A percentile compares a stretch with the other conserved stretches of the same genome.
Evolutionary conservation across 805 yeast genomes (phyloP).

Genomic region (Kodamaea restingae): DNA sequence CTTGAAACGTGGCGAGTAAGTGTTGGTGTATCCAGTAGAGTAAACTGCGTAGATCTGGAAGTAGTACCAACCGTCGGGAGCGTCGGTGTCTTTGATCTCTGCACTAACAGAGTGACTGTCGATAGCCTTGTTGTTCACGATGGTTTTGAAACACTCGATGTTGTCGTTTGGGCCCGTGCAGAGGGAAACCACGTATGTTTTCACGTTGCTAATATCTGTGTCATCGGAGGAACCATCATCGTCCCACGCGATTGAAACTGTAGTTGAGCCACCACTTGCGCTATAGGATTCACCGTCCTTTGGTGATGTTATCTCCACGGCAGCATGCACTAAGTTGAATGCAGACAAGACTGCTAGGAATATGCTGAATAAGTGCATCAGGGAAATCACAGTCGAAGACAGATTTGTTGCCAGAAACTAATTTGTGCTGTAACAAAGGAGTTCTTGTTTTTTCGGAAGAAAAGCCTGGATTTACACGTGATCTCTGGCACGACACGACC

Average conservation of each 20-base stretch:
- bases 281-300: slow-evolving; percentile 33
- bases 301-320: slow-evolving; percentile 45
- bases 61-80: slow-evolving; percentile 65
- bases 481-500: no score
- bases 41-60: slow-evolving; percentile 61
- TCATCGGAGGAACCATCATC: slow-evolving; percentile 57
- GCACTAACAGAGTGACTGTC: slow-evolving; percentile 37
- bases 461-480: no score
- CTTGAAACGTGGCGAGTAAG: slow-evolving; percentile 63
- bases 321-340: slow-evolving; percentile 33
- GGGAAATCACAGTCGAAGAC: no score
- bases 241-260: slow-evolving; percentile 33
- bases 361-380: slow-evolving; percentile 5
- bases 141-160: slow-evolving; percentile 39
- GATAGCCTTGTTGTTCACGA: slow-evolving; percentile 17
- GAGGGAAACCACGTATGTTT: slow-evolving; percentile 48
- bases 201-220: slow-evolving; percentile 43
- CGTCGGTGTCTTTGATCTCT: slow-evolving; percentile 38
- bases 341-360: slow-evolving; percentile 2
- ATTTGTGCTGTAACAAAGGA: no score
- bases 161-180: slow-evolving; percentile 63
- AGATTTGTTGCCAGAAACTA: no score
- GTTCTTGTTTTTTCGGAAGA: no score
- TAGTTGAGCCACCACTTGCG: slow-evolving; percentile 35
- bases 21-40: slow-evolving; percentile 43